A percentile compares a stretch with the other conserved stretches of the same genome.
phyloP scores from a whole-genome alignment of 2,329 filamentous ascomycete genomes.

The Penicillium brasilianum region DNA sequence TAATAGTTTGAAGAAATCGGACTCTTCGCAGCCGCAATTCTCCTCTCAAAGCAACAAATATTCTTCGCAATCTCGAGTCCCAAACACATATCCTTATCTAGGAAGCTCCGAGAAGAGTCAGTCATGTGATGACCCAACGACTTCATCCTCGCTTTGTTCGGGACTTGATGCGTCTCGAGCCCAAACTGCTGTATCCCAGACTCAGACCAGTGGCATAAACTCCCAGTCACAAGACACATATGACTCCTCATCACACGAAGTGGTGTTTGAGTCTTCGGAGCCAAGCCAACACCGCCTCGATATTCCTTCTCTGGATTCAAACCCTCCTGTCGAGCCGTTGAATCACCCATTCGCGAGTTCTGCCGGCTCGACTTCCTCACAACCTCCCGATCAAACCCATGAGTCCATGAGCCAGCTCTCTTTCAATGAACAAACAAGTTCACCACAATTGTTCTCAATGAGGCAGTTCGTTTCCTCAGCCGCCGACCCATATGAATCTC shows the following conservation, averaged over 20 bases:
- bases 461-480: constrained; percentile 24
- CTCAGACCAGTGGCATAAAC: constrained; percentile 28
- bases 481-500: constrained; percentile 17
- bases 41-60: constrained; percentile 34
- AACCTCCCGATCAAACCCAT: constrained; percentile 11
- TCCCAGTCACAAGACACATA: constrained; percentile 22
- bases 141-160: constrained; percentile 15
- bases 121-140: constrained; percentile 24
- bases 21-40: constrained; percentile 9
- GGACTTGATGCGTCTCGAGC: constrained; percentile 9
- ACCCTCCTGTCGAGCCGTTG: constrained; percentile 17
- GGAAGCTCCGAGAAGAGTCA: constrained; percentile 24
- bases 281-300: constrained; percentile 24
- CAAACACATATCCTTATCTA: constrained; percentile 40
- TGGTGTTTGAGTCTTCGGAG: constrained; percentile 34
- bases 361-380: constrained; percentile 19
- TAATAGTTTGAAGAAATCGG: constrained; percentile 1
- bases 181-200: constrained; percentile 28
- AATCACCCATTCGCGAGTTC: constrained; percentile 30
- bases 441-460: constrained; percentile 11
- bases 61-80: constrained; percentile 42
- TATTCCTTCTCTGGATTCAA: constrained; percentile 11
- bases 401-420: constrained; percentile 3
- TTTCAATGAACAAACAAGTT: constrained; percentile 9
- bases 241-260: constrained; percentile 25